A percentile compares a stretch with the other conserved stretches of the same genome.
These are phyloP conservation scores for Alternaria sp. DNA, from an alignment of 2,329 filamentous ascomycete species.

Conservation along the genomic window DNA sequence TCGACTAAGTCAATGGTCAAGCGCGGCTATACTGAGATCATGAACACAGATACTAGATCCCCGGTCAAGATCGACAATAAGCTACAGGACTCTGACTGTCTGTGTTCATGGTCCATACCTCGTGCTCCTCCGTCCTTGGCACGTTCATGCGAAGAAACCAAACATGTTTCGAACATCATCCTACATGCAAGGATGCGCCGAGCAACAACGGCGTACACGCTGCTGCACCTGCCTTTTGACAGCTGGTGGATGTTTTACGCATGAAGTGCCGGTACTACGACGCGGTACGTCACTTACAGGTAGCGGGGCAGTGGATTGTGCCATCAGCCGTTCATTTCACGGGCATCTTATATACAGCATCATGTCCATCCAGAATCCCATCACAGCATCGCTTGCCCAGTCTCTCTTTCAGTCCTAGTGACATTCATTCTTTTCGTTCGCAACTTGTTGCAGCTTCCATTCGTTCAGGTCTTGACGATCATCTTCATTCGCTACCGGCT, in stretches of 20 bases:
- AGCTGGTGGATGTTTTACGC: slow-evolving; percentile 6
- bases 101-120: background rate
- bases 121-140: background rate
- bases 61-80: rapidly evolving
- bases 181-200: slow-evolving; percentile 14
- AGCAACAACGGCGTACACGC: background rate
- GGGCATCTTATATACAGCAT: background rate
- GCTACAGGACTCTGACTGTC: background rate
- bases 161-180: slow-evolving; percentile 38
- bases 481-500: slow-evolving; percentile 34
- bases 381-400: slow-evolving; percentile 8
- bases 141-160: slow-evolving; percentile 23
- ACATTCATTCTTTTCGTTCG: slow-evolving; percentile 30
- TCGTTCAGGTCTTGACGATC: slow-evolving; percentile 30
- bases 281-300: slow-evolving; percentile 18
- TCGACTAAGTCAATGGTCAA: background rate
- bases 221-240: background rate
- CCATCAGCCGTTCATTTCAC: slow-evolving; percentile 16
- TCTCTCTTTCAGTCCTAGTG: slow-evolving; percentile 33
- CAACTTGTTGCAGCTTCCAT: slow-evolving; percentile 23
- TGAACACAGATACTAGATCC: too few relatives aligned
- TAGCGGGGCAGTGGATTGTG: slow-evolving; percentile 20
- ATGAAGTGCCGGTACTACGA: slow-evolving; percentile 26
- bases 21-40: too few relatives aligned
- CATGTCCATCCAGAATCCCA: background rate